Conservation (phyloP, 352 stramenopile genomes). For the Phytophthora litchii region DNA sequence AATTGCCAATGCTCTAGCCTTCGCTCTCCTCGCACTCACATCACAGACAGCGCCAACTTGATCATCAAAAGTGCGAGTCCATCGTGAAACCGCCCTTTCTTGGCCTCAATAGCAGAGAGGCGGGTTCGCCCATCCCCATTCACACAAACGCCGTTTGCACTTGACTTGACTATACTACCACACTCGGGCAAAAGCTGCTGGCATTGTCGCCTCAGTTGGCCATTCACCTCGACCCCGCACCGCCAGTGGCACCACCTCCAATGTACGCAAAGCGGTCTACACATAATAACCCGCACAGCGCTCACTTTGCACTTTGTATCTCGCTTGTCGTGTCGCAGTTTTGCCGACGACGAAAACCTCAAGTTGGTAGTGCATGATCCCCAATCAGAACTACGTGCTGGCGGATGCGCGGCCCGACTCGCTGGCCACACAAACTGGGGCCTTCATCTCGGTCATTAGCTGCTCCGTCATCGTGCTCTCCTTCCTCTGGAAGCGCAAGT, state of each 20-base stretch:
- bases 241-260: background rate
- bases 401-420: conserved; percentile 41
- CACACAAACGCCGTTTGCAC: background rate
- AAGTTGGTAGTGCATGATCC: conserved; percentile 19
- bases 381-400: conserved; percentile 31
- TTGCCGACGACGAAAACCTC: conserved; percentile 23
- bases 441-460: conserved; percentile 76
- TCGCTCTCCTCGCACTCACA: conserved; percentile 8
- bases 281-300: no score
- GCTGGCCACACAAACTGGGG: conserved; percentile 66
- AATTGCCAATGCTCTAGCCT: background rate
- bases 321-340: conserved; percentile 10
- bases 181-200: conserved; percentile 3
- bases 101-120: conserved; percentile 15
- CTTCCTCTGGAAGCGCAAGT: conserved; percentile 69
- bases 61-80: background rate
- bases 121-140: conserved; percentile 11
- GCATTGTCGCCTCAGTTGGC: conserved; percentile 13
- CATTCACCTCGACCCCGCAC: conserved; percentile 17
- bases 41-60: background rate
- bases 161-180: conserved; percentile 19
- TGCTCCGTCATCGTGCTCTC: conserved; percentile 76
- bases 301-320: conserved; percentile 3
- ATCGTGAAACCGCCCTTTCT: conserved; percentile 29
- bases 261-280: background rate